Percentiles rank a stretch among this genome's conserved stretches.
phyloP scores from a whole-genome alignment of 805 yeast species.

The Candida sithepensis region DNA sequence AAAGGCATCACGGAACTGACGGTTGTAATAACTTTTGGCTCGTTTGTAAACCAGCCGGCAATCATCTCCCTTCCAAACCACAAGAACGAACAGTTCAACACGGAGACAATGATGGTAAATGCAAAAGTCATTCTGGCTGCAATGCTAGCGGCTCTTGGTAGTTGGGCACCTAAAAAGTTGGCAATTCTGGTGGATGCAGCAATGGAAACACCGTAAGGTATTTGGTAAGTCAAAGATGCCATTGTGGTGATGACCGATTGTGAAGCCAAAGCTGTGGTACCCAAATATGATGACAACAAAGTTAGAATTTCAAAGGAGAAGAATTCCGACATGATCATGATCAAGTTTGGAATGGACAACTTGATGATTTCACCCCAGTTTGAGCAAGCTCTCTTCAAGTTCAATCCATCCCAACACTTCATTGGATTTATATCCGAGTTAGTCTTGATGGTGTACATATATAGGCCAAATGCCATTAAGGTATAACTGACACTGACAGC shows the following conservation, averaged over 20 bases:
- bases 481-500: constrained; percentile 70
- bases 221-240: constrained; percentile 64
- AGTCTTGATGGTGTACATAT: constrained; percentile 43
- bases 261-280: constrained; percentile 61
- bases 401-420: constrained; percentile 36
- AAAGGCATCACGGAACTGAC: constrained; percentile 27
- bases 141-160: constrained; percentile 28
- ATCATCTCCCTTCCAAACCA: constrained; percentile 24
- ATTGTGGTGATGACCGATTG: constrained; percentile 70
- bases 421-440: constrained; percentile 36
- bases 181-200: constrained; percentile 77
- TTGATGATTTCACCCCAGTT: constrained; percentile 65
- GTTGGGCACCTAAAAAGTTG: constrained; percentile 63
- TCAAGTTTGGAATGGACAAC: constrained; percentile 67
- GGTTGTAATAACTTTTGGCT: constrained; percentile 24
- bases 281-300: constrained; percentile 62
- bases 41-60: constrained; percentile 30
- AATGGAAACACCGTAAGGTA: constrained; percentile 73
- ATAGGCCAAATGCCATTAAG: constrained; percentile 59
- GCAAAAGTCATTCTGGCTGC: constrained; percentile 28
- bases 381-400: constrained; percentile 34
- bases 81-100: constrained; percentile 24
- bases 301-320: constrained; percentile 75
- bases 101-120: constrained; percentile 22
- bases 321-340: constrained; percentile 79